Base-by-base conservation (phyloP, 116 monocot species). In the Zostera marina region DNA sequence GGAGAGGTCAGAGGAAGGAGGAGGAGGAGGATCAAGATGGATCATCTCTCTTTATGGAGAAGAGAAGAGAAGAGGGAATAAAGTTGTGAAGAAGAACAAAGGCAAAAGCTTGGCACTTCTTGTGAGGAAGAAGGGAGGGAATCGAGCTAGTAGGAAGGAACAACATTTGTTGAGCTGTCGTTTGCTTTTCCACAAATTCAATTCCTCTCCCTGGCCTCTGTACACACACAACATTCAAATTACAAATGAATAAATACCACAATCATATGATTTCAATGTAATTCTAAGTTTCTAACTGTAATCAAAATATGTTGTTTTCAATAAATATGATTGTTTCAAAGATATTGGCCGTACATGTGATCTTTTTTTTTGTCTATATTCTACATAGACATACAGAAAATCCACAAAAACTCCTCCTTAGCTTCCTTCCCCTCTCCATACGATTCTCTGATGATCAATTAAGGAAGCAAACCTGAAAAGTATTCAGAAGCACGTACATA, bases 41-140 rank as follows among this genome's bases (percentile, higher is more conserved):
- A 59, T 44, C 59, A 59, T 44, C 41, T 22, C 19, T 43, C 41
- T 43, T 59, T 44, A 21, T 44, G 22, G 22, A 44, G 11, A 41
- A 3, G 59, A 59, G 44, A 22, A 41, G 54, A 26, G 4, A 25
- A 26, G 4, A 25, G 25, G 54, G 23, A 59, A 59, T 59, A 59
- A 59, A 59, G 44, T 42, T 44, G 59, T 42, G 44, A 12, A 41
- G 44, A 77, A 67, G 76, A 78, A 67, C 63, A 80, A 83, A 82
- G 80, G 77, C 67, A 77, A 71, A 82, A 60, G 64, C 54, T 74
- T 67, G 44, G 64, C 20, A 24, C 54, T 16, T 21, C 22, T 11
- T 52, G 59, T 41, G 56, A 56, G 56, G 16, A 42, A 43, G 32
- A 40, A 56, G 56, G 16, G 24, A 43, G 32, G 49, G 62, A 47